Base-by-base conservation (phyloP, 2,329 filamentous ascomycete species). In the Pseudocercospora eumusae region DNA sequence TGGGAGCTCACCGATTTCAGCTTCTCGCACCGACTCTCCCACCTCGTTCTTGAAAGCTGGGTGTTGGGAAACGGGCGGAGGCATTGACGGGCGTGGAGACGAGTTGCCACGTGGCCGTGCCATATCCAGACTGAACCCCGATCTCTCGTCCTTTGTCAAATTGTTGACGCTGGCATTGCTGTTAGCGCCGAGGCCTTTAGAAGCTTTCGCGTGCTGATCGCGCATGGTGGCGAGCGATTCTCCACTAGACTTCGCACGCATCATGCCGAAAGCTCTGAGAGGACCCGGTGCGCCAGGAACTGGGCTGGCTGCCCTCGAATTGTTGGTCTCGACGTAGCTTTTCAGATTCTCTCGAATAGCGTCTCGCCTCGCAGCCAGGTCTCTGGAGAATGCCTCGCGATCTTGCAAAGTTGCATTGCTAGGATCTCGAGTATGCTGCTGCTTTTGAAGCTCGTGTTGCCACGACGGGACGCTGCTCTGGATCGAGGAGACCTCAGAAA, bases 301-400 rank as follows among this genome's bases (percentile, higher is more conserved):
- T 9, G 75, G 75, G 56, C 74, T 76, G 28, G 66, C 62, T 44
- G 68, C 69, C 50, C 75, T 66, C 54, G 72, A 74, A 9, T 77
- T 80, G 52, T 91, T 86, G 2, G 83, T 82, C 68, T 90, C 88
- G 0, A 85, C 86, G 65, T 87, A 88, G 62, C 61, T 65, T 7
- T 86, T 89, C 49, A 93, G 78, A 67, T 86, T 88, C 74, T 93
- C 89, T 56, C 90, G 86, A 7, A 93, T 88, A 0, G 88, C 84
- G 28, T 85, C 84, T 59, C 89, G 86, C 15, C 89, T 85, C 66
- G 87, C 84, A 1, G 88, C 89, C 42, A 93, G 82, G 69, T 92
- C 88, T 57, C 83, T 86, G 18, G 88, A 87, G 71, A 93, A 92
- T 27, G 91, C 89, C 57, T 91, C 86, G 4, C 83, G 82, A 57